Conservation (phyloP, 495 filamentous ascomycete species). For the Penicillium paradoxum region DNA sequence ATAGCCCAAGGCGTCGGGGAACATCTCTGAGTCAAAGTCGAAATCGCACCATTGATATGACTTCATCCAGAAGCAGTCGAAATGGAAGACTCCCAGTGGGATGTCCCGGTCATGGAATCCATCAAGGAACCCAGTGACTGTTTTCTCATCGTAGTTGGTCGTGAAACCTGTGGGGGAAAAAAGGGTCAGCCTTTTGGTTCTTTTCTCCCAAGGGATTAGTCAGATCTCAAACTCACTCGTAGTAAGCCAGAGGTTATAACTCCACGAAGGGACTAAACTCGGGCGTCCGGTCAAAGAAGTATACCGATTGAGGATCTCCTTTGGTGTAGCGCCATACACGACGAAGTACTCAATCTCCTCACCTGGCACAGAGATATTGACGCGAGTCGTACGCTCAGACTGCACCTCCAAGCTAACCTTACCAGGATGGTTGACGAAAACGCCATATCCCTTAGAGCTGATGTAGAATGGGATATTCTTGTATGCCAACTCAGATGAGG, state of each 20-base stretch:
- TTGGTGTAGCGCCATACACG: conserved; percentile 61
- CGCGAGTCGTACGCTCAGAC: conserved; percentile 59
- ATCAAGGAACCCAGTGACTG: conserved; percentile 61
- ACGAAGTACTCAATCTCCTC: conserved; percentile 59
- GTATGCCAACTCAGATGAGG: conserved; percentile 65
- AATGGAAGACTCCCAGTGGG: conserved; percentile 67
- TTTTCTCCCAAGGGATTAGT: neutral
- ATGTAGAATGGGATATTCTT: conserved; percentile 72
- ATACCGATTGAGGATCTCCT: conserved; percentile 62
- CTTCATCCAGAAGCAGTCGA: conserved; percentile 64
- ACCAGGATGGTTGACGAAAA: conserved; percentile 62
- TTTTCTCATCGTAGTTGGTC: conserved; percentile 63
- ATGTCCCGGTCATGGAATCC: conserved; percentile 62
- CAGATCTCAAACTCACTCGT: conserved; percentile 37
- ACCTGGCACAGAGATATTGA: conserved; percentile 58
- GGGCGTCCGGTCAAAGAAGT: conserved; percentile 57
- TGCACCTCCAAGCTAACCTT: conserved; percentile 62
- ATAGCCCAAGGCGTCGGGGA: conserved; percentile 61
- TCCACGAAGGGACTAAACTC: conserved; percentile 60
- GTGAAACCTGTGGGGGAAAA: conserved; percentile 51
- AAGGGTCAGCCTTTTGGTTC: neutral
- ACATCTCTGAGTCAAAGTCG: conserved; percentile 61
- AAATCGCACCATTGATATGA: conserved; percentile 73
- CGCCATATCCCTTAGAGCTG: conserved; percentile 61
- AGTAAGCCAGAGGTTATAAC: conserved; percentile 65